These are phyloP conservation scores for Claviceps maximensis DNA, from an alignment of 2,329 filamentous ascomycete genomes.

Conservation along the genomic window DNA sequence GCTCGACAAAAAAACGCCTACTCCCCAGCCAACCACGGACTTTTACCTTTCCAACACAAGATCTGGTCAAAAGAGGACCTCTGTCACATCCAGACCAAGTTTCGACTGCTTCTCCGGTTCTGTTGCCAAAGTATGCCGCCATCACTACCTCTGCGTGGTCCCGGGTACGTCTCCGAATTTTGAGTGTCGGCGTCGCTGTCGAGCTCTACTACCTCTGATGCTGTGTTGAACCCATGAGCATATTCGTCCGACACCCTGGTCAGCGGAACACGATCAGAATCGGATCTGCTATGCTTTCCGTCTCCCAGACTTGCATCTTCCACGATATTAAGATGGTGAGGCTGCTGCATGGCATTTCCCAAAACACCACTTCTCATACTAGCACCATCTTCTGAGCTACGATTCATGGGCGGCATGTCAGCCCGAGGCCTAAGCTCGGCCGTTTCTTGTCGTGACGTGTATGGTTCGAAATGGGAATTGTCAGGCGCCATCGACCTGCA, in stretches of 20 bases:
- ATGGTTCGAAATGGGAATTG: conserved; percentile 15
- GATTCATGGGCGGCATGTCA: conserved; percentile 4
- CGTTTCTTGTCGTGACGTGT: conserved; percentile 16
- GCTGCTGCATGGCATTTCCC: neutral
- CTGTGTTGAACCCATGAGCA: conserved; percentile 27
- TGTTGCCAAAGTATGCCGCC: conserved; percentile 40
- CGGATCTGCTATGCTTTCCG: conserved; percentile 12
- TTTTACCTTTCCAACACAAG: neutral
- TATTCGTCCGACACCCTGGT: conserved; percentile 32
- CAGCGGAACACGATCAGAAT: conserved; percentile 26
- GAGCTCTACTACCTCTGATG: conserved; percentile 25
- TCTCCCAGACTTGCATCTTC: conserved; percentile 10
- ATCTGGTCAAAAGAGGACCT: neutral
- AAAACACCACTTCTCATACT: neutral
- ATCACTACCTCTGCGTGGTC: conserved; percentile 16
- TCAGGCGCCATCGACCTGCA: conserved; percentile 17
- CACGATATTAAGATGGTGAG: neutral
- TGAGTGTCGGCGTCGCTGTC: conserved; percentile 10
- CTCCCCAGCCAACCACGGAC: neutral
- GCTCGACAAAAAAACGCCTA: neutral
- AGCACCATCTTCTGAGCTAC: conserved; percentile 5
- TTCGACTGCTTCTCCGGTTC: conserved; percentile 34
- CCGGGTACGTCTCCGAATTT: conserved; percentile 10
- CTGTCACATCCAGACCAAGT: conserved; percentile 32
- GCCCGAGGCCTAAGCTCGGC: conserved; percentile 8